Conservation (phyloP, 495 filamentous ascomycete species). For the Aspergillus mulundensis region DNA sequence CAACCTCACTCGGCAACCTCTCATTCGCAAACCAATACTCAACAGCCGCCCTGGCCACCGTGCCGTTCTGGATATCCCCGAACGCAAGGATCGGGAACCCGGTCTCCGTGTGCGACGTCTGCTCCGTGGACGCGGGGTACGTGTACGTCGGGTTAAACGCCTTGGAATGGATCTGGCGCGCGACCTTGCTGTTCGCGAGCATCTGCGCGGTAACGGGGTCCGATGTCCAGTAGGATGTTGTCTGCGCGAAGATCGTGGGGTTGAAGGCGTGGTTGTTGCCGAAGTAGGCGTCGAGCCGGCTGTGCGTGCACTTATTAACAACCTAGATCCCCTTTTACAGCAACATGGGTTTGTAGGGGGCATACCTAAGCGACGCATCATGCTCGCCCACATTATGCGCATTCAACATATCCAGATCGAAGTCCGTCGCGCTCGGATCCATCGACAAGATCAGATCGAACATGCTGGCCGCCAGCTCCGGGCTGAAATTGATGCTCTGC, state of each 20-base stretch:
- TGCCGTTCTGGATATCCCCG: slow-evolving; percentile 35
- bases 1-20: slow-evolving; percentile 41
- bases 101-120: slow-evolving; percentile 43
- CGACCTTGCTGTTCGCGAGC: slow-evolving; percentile 39
- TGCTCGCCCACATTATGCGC: slow-evolving; percentile 49
- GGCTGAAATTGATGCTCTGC: background rate
- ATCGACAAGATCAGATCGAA: slow-evolving; percentile 18
- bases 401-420: slow-evolving; percentile 32
- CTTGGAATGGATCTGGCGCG: slow-evolving; percentile 41
- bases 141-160: slow-evolving; percentile 38
- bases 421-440: background rate
- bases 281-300: slow-evolving; percentile 41
- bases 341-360: background rate
- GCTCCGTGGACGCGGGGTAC: slow-evolving; percentile 32
- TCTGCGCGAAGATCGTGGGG: slow-evolving; percentile 44
- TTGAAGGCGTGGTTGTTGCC: slow-evolving; percentile 44
- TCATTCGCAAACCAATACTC: slow-evolving; percentile 50
- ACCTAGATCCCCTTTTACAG: no score
- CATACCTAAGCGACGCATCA: slow-evolving; percentile 48
- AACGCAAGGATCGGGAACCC: slow-evolving; percentile 42
- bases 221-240: slow-evolving; percentile 36
- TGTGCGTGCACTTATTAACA: no score
- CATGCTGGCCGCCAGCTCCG: slow-evolving; percentile 28
- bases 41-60: slow-evolving; percentile 32
- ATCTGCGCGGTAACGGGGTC: slow-evolving; percentile 34